phyloP scores from a whole-genome alignment of 2,329 filamentous ascomycete genomes.

The Pseudogymnoascus sp. region DNA sequence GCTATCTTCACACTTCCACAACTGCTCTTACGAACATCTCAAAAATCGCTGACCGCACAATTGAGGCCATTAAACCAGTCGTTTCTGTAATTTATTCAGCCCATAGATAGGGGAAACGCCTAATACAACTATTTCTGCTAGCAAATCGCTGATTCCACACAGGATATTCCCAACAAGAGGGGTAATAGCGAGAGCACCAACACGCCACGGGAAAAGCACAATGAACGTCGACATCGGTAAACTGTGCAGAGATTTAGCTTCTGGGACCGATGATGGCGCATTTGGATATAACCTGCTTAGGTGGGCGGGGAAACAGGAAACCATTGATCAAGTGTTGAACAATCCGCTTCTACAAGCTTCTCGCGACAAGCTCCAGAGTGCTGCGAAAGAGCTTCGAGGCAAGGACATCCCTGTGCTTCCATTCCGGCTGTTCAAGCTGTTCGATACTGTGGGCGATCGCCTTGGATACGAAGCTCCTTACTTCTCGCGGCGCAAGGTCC shows the following conservation, averaged over 20 bases:
- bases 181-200: not conserved
- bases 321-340: not conserved
- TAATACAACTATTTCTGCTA: not conserved
- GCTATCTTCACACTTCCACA: not conserved
- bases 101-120: not conserved
- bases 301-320: not conserved
- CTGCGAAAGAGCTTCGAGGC: not conserved
- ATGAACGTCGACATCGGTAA: not conserved
- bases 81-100: not conserved
- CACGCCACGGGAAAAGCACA: not conserved
- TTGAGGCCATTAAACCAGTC: not conserved
- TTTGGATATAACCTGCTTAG: not conserved
- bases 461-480: not conserved
- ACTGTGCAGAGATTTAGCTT: not conserved
- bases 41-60: not conserved
- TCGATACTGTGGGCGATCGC: not conserved
- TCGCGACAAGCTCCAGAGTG: not conserved
- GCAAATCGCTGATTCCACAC: not conserved
- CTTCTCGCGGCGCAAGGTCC: not conserved
- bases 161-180: not conserved
- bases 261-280: not conserved
- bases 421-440: not conserved
- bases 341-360: not conserved
- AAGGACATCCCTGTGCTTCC: constrained; percentile 1
- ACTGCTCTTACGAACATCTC: not conserved